Base-by-base conservation (phyloP, 129 eudicot species). In the Heracleum sosnowskyi region DNA sequence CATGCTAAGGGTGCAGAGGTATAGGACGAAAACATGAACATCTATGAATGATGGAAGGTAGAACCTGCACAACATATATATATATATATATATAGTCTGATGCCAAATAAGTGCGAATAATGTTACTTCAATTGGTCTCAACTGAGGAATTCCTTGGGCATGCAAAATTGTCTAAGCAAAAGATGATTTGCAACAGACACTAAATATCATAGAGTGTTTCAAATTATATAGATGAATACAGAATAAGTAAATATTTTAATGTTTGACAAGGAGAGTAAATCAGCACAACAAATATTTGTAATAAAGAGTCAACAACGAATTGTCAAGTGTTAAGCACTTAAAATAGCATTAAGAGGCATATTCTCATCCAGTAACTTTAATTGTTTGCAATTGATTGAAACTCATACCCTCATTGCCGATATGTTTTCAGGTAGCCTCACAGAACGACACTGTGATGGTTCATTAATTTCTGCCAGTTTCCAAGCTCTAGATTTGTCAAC, bases 371-470 rank as follows among this genome's bases (percentile, higher is more conserved):
- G 77, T 35, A 74, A 20, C 73, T 44, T 35, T 26, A 16, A 36
- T 13, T 49, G 26, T 12, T 77, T 11, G 15, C 44, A 39, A 34
- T 9, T 24, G 53, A 2, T 36, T 13, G 22, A 4, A 76, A 24
- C 8, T 78, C 66, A 78, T 84, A 91, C 97, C 92, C 89, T 88
- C 82, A 69, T 89, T 69, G 92, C 82, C 62, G 97, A 76, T 36
- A 83, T 77, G 69, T 60, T 88, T 70, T 89, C 95, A 17, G 95
- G 92, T 83, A 91, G 92, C 83, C 89, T 81, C 79, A 82, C 70
- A 34, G 90, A 86, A 35, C 89, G 89, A 80, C 94, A 91, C 76
- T 91, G 92, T 77, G 92, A 84, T 84, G 90, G 82, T 77, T 91
- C 97, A 83, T 81, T 84, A 41, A 91, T 86, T 84, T 91, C 92